Percentiles rank a stretch among this genome's conserved stretches.
Conservation (phyloP, 2,329 filamentous ascomycete genomes). For the Fusarium metavorans region DNA sequence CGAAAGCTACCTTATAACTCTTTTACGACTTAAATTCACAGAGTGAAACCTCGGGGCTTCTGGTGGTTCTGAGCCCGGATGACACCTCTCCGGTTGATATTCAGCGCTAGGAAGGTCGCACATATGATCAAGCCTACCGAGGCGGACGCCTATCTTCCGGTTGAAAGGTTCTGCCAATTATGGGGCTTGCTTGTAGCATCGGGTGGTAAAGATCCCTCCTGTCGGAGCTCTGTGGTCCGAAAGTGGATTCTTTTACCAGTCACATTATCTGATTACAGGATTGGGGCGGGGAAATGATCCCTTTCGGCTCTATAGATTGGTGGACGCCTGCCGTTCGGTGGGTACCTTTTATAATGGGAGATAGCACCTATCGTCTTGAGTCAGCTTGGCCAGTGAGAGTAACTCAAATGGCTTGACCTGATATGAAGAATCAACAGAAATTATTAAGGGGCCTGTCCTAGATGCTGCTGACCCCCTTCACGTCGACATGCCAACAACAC, state of each 20-base stretch:
- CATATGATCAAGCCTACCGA: not conserved
- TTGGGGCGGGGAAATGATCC: not conserved
- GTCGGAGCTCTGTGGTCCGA: not conserved
- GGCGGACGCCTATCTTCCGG: not conserved
- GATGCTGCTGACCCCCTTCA: no score
- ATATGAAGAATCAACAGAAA: no score
- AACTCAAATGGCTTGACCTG: no score
- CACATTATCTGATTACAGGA: not conserved
- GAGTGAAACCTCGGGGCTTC: not conserved
- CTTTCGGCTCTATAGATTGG: not conserved
- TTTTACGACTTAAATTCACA: not conserved
- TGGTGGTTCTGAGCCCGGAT: not conserved
- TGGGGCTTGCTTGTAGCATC: not conserved
- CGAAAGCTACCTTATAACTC: not conserved
- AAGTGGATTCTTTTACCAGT: not conserved
- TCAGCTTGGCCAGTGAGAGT: no score
- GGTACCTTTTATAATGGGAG: no score
- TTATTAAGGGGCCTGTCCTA: no score
- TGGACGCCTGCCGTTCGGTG: not conserved
- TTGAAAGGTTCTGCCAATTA: not conserved
- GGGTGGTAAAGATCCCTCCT: not conserved
- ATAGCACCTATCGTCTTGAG: no score
- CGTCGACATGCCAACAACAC: no score
- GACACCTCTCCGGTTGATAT: not conserved
- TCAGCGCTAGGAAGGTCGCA: not conserved